These are phyloP conservation scores for Aspergillus oerlinghausenensis DNA, from an alignment of 2,329 filamentous ascomycete species.

Conservation along the genomic window DNA sequence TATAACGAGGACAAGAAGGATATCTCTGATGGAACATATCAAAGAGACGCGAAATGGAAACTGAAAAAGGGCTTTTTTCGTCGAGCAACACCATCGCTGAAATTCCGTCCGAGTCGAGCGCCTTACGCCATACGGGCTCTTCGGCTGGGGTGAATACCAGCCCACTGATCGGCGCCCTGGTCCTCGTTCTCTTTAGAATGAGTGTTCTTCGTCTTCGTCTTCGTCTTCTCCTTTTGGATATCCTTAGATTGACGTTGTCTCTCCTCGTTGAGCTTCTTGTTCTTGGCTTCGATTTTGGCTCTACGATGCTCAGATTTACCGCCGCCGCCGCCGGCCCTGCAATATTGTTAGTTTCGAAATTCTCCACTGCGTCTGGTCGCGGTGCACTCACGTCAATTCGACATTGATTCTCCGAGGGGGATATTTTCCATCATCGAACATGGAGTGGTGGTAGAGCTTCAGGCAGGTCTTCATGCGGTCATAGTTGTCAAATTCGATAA, in stretches of 20 bases:
- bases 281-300: constrained; percentile 79
- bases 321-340: constrained; percentile 71
- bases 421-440: constrained; percentile 58
- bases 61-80: background rate
- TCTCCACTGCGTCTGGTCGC: background rate
- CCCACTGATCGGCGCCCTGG: constrained; percentile 24
- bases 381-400: constrained; percentile 68
- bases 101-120: background rate
- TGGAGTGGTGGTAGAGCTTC: constrained; percentile 82
- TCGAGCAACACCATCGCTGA: background rate
- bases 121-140: constrained; percentile 30
- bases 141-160: constrained; percentile 44
- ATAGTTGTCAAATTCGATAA: constrained; percentile 82
- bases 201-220: constrained; percentile 33
- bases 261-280: constrained; percentile 73
- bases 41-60: constrained; percentile 1
- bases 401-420: constrained; percentile 77
- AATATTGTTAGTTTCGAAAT: background rate
- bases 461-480: constrained; percentile 91
- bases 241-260: constrained; percentile 51
- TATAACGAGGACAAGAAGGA: constrained; percentile 13
- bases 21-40: constrained; percentile 11
- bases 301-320: constrained; percentile 70
- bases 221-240: constrained; percentile 42
- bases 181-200: constrained; percentile 15